These are phyloP conservation scores for Erigeron philadelphicus DNA, from an alignment of 140 eudicot genomes.

Conservation along the genomic window DNA sequence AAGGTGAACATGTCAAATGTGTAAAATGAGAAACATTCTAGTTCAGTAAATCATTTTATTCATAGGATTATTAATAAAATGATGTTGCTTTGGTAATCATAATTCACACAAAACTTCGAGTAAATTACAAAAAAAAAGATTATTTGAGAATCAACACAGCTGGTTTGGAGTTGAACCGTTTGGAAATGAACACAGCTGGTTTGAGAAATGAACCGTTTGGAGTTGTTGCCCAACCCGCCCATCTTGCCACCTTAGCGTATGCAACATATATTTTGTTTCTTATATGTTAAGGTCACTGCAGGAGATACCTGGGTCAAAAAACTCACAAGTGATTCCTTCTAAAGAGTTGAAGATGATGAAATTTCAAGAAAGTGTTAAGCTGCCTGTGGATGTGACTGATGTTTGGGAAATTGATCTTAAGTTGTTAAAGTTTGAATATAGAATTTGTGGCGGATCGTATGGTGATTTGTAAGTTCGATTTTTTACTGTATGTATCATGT, in stretches of 20 bases:
- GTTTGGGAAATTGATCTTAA: conserved; percentile 78
- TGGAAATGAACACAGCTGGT: neutral
- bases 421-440: conserved; percentile 47
- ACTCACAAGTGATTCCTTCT: conserved; percentile 24
- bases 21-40: neutral
- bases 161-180: no score
- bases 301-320: conserved; percentile 44
- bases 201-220: neutral
- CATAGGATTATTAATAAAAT: neutral
- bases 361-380: conserved; percentile 31
- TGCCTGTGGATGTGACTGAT: conserved; percentile 46
- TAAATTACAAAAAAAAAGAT: neutral
- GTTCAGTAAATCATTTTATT: neutral
- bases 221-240: neutral
- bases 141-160: neutral
- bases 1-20: neutral
- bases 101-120: neutral
- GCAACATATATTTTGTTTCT: neutral
- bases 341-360: conserved; percentile 29
- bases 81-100: neutral
- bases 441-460: conserved; percentile 61
- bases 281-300: conserved; percentile 27
- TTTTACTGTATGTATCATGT: neutral
- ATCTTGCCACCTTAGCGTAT: neutral
- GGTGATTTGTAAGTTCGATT: conserved; percentile 61